Evolutionary conservation across 1,284 basidiomycete species (phyloP), one percentile per base, ranked within the genome.

Genomic region (Singerocomus rubriflavus): DNA sequence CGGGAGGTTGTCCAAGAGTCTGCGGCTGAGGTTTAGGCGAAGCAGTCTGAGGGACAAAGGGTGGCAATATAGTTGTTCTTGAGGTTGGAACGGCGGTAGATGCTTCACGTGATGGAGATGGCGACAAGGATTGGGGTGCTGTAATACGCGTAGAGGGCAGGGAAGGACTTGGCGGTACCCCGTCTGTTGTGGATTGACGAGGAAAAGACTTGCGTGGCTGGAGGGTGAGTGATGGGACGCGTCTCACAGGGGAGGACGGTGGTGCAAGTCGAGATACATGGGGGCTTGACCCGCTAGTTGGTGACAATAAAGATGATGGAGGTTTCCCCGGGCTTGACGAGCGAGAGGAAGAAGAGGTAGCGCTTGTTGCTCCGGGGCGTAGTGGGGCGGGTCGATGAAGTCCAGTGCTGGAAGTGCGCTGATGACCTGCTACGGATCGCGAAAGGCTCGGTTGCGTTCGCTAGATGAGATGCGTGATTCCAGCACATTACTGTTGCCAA

Each of bases 261-360:
- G 69, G 69, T 37, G 67, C 57, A 11, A 62, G 59, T 25, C 64
- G 63, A 25, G 65, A 64, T 21, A 55, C 46, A 16, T 57, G 57
- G 11, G 68, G 56, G 36, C 55, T 66, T 12, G 60, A 67, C 21
- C 46, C 32, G 14, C 53, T 54, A 0, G 62, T 52, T 14, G 61
- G 54, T 35, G 65, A 57, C 29, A 65, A 57, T 34, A 65, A 17
- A 25, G 63, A 43, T n/a, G 46, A 33, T 27, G 52, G 16, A 52
- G 62, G 41, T 48, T 77, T 78, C 32, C 56, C 62, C 7, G 77
- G 77, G 50, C 75, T 77, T 3, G 65, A 56, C 12, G 73, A 68
- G 16, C 76, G 76, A 9, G 75, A 72, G 5, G 75, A 71, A 26
- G 66, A 58, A 14, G 73, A 62, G 13, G 67, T 51, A 16, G 49